Evolutionary conservation across 2,329 filamentous ascomycete species (phyloP).

Genomic region (Epichloe sylvatica): DNA sequence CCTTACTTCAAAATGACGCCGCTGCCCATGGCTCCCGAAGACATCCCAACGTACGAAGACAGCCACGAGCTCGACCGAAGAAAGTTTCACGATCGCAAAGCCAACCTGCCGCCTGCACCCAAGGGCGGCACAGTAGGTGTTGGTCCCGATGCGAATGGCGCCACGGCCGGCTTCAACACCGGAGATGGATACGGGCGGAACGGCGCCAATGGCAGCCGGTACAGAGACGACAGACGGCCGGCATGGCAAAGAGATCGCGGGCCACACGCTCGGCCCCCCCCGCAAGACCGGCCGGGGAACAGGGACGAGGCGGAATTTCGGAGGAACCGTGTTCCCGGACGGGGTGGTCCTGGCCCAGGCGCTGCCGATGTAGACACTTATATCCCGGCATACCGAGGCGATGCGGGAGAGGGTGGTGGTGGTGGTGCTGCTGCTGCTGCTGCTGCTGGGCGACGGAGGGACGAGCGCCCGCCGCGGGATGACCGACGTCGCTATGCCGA

Average conservation of each 20-base stretch:
- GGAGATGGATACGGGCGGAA: conserved; percentile 38
- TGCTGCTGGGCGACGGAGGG: conserved; percentile 20
- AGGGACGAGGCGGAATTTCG: conserved; percentile 25
- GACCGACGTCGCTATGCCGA: conserved; percentile 21
- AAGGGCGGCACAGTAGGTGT: conserved; percentile 82
- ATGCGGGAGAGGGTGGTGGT: conserved; percentile 11
- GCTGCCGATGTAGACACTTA: conserved; percentile 33
- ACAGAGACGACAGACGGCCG: conserved; percentile 34
- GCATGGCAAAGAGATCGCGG: conserved; percentile 42
- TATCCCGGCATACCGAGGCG: conserved; percentile 31
- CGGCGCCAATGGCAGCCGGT: conserved; percentile 33
- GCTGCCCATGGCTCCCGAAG: conserved; percentile 64
- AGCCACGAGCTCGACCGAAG: conserved; percentile 92
- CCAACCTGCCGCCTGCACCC: conserved; percentile 74
- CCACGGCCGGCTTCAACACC: conserved; percentile 34
- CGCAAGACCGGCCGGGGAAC: conserved; percentile 20
- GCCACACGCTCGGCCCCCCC: conserved; percentile 34
- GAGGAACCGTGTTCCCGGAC: conserved; percentile 25
- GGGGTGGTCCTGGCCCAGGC: conserved; percentile 4
- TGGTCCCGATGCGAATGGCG: conserved; percentile 39
- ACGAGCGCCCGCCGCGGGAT: conserved; percentile 20
- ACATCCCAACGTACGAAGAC: conserved; percentile 85
- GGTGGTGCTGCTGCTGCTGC: conserved; percentile 9
- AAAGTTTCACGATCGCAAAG: conserved; percentile 77
- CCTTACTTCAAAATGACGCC: conserved; percentile 76